These are phyloP conservation scores for Microdochium trichocladiopsis DNA, from an alignment of 2,329 filamentous ascomycete genomes.

Conservation along the genomic window DNA sequence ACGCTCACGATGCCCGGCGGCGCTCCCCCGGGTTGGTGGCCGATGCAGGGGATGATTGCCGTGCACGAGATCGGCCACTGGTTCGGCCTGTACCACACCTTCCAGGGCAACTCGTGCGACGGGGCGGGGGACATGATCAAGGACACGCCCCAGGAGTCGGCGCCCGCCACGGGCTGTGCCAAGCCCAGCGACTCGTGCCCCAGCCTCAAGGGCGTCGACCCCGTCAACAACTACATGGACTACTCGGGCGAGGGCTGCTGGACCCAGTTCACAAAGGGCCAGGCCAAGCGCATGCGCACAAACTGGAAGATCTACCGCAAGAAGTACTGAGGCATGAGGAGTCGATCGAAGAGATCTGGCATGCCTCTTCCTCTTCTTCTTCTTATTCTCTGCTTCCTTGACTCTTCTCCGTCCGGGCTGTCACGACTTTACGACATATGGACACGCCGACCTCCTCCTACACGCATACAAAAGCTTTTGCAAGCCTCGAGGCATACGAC, in stretches of 20 bases:
- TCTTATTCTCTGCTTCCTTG: too few relatives aligned
- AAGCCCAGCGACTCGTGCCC: conserved; percentile 24
- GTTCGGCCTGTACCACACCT: conserved; percentile 31
- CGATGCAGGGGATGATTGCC: conserved; percentile 26
- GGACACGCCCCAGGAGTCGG: conserved; percentile 31
- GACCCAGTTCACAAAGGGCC: conserved; percentile 28
- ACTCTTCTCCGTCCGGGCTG: too few relatives aligned
- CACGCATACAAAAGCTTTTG: too few relatives aligned
- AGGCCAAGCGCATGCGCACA: conserved; percentile 16
- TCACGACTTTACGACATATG: too few relatives aligned
- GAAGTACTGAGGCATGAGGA: background rate
- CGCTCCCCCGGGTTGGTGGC: conserved; percentile 8
- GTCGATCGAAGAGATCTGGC: too few relatives aligned
- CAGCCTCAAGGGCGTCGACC: conserved; percentile 16
- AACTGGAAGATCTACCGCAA: background rate
- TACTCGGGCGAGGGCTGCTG: conserved; percentile 30
- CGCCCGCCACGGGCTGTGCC: conserved; percentile 23
- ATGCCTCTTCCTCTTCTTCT: too few relatives aligned
- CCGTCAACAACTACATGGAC: conserved; percentile 29
- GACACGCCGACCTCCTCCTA: too few relatives aligned
- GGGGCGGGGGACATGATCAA: conserved; percentile 26
- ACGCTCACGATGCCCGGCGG: conserved; percentile 16
- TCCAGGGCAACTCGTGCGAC: conserved; percentile 31
- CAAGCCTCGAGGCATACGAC: too few relatives aligned
- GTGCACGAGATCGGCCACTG: conserved; percentile 20